Conservation (phyloP, 768 basidiomycete genomes). For the Pluteus cervinus region DNA sequence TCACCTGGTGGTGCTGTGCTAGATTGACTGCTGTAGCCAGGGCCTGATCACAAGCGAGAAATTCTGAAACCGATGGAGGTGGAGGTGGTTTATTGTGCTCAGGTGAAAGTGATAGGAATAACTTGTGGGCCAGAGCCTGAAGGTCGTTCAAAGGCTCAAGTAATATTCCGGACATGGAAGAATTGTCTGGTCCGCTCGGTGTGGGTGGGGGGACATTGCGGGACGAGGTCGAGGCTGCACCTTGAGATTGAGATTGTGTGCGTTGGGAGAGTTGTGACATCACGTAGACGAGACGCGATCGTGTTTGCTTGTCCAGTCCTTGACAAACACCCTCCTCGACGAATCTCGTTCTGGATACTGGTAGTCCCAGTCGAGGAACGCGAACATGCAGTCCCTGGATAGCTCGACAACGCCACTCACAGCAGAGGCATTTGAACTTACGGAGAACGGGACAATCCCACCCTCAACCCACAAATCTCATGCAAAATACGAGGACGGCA, state of each 20-base stretch:
- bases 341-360: background rate
- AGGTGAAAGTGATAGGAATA: conserved; percentile 72
- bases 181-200: conserved; percentile 12
- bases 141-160: conserved; percentile 57
- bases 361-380: background rate
- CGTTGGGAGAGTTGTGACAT: conserved; percentile 11
- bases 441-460: conserved; percentile 34
- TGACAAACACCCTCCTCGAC: too few species aligned
- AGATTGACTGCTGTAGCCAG: conserved; percentile 62
- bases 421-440: conserved; percentile 40
- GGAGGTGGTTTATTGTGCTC: conserved; percentile 57
- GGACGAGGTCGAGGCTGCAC: background rate
- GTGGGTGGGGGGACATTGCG: conserved; percentile 7
- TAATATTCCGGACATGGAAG: conserved; percentile 58
- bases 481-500: conserved; percentile 49
- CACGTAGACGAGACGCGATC: background rate
- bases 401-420: conserved; percentile 10
- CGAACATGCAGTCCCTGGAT: conserved; percentile 3
- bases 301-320: conserved; percentile 3
- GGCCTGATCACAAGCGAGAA: conserved; percentile 56
- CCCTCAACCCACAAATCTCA: conserved; percentile 19
- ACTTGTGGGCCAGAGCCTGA: conserved; percentile 55
- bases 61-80: conserved; percentile 50
- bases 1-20: conserved; percentile 67
- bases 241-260: too few species aligned